phyloP scores from a whole-genome alignment of 2,329 filamentous ascomycete species.

The Zymoseptoria ardabiliae region DNA sequence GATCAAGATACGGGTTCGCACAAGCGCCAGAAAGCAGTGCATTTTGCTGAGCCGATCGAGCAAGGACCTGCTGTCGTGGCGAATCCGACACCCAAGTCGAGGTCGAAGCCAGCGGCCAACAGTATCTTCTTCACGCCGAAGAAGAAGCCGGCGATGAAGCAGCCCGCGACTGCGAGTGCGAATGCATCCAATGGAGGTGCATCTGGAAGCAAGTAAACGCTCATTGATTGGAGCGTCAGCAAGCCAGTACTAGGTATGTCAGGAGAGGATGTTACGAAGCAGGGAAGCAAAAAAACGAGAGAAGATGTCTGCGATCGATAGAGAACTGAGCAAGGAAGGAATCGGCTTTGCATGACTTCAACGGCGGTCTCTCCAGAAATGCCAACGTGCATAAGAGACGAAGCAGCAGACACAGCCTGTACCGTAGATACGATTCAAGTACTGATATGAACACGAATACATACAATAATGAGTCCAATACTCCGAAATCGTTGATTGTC shows the following conservation, averaged over 20 bases:
- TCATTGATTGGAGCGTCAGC: too few relatives aligned
- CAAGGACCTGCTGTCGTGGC: not conserved
- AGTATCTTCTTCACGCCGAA: not conserved
- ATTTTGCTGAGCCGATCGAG: not conserved
- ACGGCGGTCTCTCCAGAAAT: too few relatives aligned
- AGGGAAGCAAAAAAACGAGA: too few relatives aligned
- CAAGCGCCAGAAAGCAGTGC: not conserved
- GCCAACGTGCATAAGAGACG: too few relatives aligned
- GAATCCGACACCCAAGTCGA: not conserved
- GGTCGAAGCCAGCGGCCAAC: not conserved
- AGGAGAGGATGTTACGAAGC: too few relatives aligned
- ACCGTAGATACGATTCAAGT: too few relatives aligned
- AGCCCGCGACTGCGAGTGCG: not conserved
- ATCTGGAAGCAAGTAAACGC: too few relatives aligned
- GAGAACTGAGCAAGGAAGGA: too few relatives aligned
- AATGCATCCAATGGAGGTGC: not conserved
- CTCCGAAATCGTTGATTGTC: not conserved
- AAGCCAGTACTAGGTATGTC: too few relatives aligned
- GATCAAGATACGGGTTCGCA: not conserved
- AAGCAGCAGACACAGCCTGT: too few relatives aligned
- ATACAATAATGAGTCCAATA: not conserved
- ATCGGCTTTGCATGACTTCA: too few relatives aligned
- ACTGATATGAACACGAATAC: not conserved
- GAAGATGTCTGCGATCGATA: too few relatives aligned
- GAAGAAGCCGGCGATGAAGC: not conserved